Evolutionary conservation across 345 rosid species (phyloP).

Genomic region (Eucalyptus tenuipes): DNA sequence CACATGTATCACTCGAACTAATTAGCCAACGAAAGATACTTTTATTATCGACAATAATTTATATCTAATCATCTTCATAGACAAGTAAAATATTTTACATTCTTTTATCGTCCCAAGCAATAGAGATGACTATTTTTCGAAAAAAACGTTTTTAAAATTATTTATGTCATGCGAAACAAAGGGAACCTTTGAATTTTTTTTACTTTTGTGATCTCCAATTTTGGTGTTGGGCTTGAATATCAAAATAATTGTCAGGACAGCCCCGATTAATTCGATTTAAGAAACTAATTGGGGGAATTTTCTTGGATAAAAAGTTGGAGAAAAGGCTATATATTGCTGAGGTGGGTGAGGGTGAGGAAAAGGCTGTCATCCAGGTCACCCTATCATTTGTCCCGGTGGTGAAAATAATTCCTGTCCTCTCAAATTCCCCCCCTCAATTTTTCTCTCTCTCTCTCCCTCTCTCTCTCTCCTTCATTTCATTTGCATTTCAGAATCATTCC

Average conservation of each 20-base stretch:
- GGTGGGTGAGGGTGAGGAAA: background rate
- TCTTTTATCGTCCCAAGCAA: too few species aligned
- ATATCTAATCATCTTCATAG: too few species aligned
- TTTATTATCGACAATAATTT: too few species aligned
- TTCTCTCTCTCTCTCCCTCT: background rate
- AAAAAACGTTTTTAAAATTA: too few species aligned
- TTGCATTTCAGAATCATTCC: background rate
- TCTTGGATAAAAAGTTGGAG: background rate
- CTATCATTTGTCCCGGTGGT: background rate
- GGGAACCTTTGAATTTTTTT: too few species aligned
- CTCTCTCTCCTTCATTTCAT: background rate
- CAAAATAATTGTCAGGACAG: too few species aligned
- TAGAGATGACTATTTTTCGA: rapidly evolving
- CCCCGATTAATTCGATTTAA: background rate
- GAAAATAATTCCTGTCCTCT: background rate
- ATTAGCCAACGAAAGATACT: too few species aligned
- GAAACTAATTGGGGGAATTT: background rate
- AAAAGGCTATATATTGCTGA: background rate
- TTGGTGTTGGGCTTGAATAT: background rate
- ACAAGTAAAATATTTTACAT: too few species aligned
- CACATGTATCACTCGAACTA: background rate
- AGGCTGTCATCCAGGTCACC: slow-evolving; percentile 39
- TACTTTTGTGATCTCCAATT: background rate
- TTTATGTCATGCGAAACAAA: too few species aligned
- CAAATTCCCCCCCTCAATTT: background rate